These are phyloP conservation scores for Choiromyces venosus DNA, from an alignment of 495 filamentous ascomycete genomes.

Conservation along the genomic window DNA sequence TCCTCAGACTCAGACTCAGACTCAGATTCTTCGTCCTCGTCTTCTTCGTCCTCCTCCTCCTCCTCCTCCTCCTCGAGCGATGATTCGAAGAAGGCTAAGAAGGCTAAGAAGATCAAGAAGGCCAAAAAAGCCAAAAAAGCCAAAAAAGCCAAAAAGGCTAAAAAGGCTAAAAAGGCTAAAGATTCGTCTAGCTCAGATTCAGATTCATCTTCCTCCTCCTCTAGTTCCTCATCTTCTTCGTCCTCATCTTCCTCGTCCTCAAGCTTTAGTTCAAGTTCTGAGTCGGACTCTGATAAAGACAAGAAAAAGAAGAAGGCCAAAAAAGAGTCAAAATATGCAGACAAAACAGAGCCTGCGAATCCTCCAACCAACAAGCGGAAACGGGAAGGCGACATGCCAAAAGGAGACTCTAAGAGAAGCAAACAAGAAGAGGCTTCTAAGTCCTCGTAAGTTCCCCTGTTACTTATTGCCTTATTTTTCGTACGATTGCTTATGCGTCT, in stretches of 20 bases:
- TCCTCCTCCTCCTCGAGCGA: slow-evolving; percentile 5
- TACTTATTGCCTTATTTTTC: slow-evolving; percentile 24
- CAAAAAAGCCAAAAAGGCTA: slow-evolving; percentile 44
- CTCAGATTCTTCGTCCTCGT: slow-evolving; percentile 10
- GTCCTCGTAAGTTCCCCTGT: slow-evolving; percentile 32
- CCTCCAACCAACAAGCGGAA: slow-evolving; percentile 46
- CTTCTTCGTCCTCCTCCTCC: slow-evolving; percentile 1
- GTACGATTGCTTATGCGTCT: slow-evolving; percentile 6
- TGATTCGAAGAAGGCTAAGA: slow-evolving; percentile 69
- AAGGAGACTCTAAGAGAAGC: slow-evolving; percentile 43
- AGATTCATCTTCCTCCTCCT: slow-evolving; percentile 41
- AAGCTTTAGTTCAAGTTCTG: slow-evolving; percentile 24
- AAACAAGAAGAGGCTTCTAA: slow-evolving; percentile 29
- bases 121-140: slow-evolving; percentile 15
- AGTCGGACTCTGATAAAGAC: slow-evolving; percentile 25
- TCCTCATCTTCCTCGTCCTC: slow-evolving; percentile 45
- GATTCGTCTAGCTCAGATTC: slow-evolving; percentile 45
- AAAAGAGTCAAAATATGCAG: slow-evolving; percentile 18
- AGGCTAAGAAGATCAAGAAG: slow-evolving; percentile 62
- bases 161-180: slow-evolving; percentile 29
- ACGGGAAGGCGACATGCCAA: slow-evolving; percentile 46
- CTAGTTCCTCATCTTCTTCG: slow-evolving; percentile 41
- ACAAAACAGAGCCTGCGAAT: slow-evolving; percentile 8
- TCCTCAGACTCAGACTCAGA: slow-evolving; percentile 8
- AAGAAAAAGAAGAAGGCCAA: slow-evolving; percentile 38